Conservation (phyloP, 2,329 filamentous ascomycete genomes). For the Annulohypoxylon truncatum region DNA sequence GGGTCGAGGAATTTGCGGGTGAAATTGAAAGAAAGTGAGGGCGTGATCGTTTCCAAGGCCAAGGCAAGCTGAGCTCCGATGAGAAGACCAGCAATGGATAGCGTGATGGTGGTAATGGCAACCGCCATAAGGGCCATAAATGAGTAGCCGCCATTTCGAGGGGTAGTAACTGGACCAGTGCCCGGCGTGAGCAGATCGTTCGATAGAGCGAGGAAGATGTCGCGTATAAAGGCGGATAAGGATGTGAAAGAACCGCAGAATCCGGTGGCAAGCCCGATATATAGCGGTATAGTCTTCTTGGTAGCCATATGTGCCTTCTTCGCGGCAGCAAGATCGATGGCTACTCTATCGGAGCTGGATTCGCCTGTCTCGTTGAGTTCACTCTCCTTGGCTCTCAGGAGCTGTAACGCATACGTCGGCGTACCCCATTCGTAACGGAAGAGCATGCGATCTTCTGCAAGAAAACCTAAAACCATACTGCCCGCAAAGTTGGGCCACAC, state of each 20-base stretch:
- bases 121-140: constrained; percentile 85
- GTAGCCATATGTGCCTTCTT: constrained; percentile 69
- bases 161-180: constrained; percentile 52
- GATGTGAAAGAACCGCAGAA: constrained; percentile 92
- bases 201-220: constrained; percentile 81
- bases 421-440: constrained; percentile 76
- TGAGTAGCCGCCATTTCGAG: constrained; percentile 79
- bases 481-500: constrained; percentile 92
- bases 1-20: constrained; percentile 73
- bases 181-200: constrained; percentile 73
- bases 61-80: constrained; percentile 81
- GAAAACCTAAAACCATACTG: constrained; percentile 85
- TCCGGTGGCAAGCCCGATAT: constrained; percentile 85
- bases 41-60: constrained; percentile 67
- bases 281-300: constrained; percentile 90
- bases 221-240: constrained; percentile 87
- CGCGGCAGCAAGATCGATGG: constrained; percentile 56
- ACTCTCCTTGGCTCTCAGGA: constrained; percentile 51
- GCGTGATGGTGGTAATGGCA: constrained; percentile 75
- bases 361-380: constrained; percentile 52
- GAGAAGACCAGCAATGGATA: constrained; percentile 77
- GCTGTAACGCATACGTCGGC: constrained; percentile 53
- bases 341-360: constrained; percentile 25
- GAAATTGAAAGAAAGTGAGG: constrained; percentile 68
- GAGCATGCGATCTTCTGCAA: constrained; percentile 80